Base-by-base conservation (phyloP, 257 asterid species). In the Solanum verrucosum region DNA sequence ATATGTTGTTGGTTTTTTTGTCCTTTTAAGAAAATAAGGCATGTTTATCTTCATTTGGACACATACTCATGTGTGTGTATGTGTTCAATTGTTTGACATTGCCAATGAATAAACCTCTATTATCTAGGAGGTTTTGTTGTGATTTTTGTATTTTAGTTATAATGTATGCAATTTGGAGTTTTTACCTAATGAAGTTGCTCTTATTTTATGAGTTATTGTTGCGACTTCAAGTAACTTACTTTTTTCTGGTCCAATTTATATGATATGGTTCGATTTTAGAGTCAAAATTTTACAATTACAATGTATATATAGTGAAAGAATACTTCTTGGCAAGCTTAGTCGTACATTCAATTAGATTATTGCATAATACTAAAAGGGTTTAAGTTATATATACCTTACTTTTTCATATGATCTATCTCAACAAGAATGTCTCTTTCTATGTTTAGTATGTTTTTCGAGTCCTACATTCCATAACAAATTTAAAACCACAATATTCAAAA, bases 31-130 rank as follows among this genome's bases (percentile, higher is more conserved):
- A 1, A 79, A 81, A 81, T 81, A 46, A 44, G 84, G 84, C 84
- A 27, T 79, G 34, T 21, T 75, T 46, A 20, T 74, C 20, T 29
- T 44, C 16, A 16, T 46, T 78, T 81, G 85, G 40, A 81, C 20
- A 15, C 84, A 27, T 42, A 46, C 21, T 52, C 23, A 1, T 21
- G 49, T 21, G 0, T 35, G 16, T 20, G 10, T 34, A 15, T 74
- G 82, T 21, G 52, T 78, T 81, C 85, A 9, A 29, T 81, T 46
- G 85, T 46, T 7, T 81, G 42, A 81, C 18, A 34, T 44, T 46
- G 85, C 18, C 27, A 27, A 46, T 46, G 59, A 38, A 23, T 38
- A 38, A 21, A 6, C 14, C 84, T 38, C 23, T 23, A n/a, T 8
- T 29, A 44, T 25, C 84, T 42, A 15, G 40, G 65, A 18, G 40